phyloP scores from a whole-genome alignment of 2,329 filamentous ascomycete species.

The Lasiodiplodia gonubiensis region DNA sequence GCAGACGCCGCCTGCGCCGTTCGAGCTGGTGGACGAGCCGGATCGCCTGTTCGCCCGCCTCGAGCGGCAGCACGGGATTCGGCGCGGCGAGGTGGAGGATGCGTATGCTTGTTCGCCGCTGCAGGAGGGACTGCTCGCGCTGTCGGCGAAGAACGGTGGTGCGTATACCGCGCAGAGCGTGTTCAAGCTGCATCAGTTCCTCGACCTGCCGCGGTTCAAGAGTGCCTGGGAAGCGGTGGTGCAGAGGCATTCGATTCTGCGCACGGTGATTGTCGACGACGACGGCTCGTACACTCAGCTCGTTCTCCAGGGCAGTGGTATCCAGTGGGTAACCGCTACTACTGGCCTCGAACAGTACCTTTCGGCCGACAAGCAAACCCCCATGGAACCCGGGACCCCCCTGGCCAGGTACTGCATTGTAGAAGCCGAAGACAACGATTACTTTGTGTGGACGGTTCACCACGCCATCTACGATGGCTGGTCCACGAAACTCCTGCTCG shows the following conservation, averaged over 20 bases:
- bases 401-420: neutral
- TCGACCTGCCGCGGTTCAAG: slow-evolving; percentile 39
- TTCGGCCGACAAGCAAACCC: neutral
- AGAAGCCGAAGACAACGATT: neutral
- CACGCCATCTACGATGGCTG: slow-evolving; percentile 16
- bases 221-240: slow-evolving; percentile 59
- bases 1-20: neutral
- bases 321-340: neutral
- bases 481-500: slow-evolving; percentile 1
- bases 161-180: slow-evolving; percentile 48
- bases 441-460: slow-evolving; percentile 29
- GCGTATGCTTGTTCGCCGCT: slow-evolving; percentile 62
- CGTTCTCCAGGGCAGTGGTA: too few species aligned
- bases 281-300: slow-evolving; percentile 32
- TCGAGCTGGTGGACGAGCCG: too few species aligned
- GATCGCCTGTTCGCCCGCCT: neutral
- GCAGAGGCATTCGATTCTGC: slow-evolving; percentile 65
- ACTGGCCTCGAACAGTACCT: neutral
- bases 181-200: slow-evolving; percentile 35
- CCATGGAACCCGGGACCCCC: neutral
- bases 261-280: slow-evolving; percentile 67
- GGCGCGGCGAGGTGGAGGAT: slow-evolving; percentile 48
- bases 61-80: neutral
- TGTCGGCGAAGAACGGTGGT: slow-evolving; percentile 50
- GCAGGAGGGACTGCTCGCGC: slow-evolving; percentile 61